A percentile compares a stretch with the other conserved stretches of the same genome.
These are phyloP conservation scores for Lentinula sp. DNA, from an alignment of 768 basidiomycete genomes.

Conservation along the genomic window DNA sequence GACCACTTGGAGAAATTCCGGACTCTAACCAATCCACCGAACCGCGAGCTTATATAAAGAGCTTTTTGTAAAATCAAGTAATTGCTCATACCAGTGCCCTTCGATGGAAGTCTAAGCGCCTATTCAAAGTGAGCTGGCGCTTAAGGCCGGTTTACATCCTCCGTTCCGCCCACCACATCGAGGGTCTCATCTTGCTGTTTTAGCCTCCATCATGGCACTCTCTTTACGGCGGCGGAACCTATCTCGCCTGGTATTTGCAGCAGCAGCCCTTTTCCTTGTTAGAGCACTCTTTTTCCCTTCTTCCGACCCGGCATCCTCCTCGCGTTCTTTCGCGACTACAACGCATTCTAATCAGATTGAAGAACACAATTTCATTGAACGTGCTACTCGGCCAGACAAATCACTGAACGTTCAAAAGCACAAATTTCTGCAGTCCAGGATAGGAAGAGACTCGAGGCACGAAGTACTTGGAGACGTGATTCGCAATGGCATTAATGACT, in stretches of 20 bases:
- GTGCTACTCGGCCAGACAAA: slow-evolving; percentile 58
- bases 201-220: slow-evolving; percentile 25
- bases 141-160: not conserved
- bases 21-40: no score
- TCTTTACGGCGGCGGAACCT: slow-evolving; percentile 45
- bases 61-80: no score
- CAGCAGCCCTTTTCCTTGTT: slow-evolving; percentile 26
- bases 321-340: slow-evolving; percentile 16
- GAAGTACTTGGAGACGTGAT: slow-evolving; percentile 79
- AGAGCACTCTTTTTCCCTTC: slow-evolving; percentile 24
- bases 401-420: slow-evolving; percentile 84
- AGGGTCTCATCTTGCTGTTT: not conserved
- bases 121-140: not conserved
- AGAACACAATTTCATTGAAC: slow-evolving; percentile 48
- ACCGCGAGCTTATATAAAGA: no score
- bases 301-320: slow-evolving; percentile 14
- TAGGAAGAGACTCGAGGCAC: slow-evolving; percentile 81
- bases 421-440: slow-evolving; percentile 80
- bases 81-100: no score
- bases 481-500: slow-evolving; percentile 73
- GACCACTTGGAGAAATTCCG: no score
- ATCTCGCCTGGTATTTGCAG: slow-evolving; percentile 33
- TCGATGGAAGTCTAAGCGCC: not conserved
- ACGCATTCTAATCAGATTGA: slow-evolving; percentile 33
- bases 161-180: not conserved